Evolutionary conservation across 1,284 basidiomycete genomes (phyloP).

Genomic region (Ganoderma multipileum): DNA sequence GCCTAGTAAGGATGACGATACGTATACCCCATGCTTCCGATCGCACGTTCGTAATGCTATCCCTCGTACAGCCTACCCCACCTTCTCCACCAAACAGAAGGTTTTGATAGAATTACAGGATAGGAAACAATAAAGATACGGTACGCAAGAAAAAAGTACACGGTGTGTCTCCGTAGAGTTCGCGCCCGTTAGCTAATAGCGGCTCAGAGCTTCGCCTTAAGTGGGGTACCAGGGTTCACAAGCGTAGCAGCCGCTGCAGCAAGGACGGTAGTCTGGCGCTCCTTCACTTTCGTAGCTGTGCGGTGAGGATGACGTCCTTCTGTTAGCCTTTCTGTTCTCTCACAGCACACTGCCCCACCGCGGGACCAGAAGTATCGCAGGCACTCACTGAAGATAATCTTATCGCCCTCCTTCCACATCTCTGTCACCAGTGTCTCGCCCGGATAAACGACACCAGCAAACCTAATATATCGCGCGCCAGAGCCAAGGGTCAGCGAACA

Average conservation of each 20-base stretch:
- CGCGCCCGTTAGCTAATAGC: background rate
- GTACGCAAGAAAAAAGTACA: constrained; percentile 7
- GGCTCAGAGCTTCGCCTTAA: constrained; percentile 70
- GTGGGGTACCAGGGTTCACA: constrained; percentile 40
- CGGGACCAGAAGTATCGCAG: background rate
- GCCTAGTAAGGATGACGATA: background rate
- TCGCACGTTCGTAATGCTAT: constrained; percentile 1
- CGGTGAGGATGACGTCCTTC: background rate
- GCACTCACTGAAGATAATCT: constrained; percentile 88
- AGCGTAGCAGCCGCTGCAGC: constrained; percentile 82
- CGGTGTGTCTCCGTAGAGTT: background rate
- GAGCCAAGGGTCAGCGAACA: background rate
- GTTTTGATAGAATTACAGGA: constrained; percentile 1
- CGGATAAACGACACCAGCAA: constrained; percentile 91
- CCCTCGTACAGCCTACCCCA: background rate
- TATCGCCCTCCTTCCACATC: constrained; percentile 98
- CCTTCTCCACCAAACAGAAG: background rate
- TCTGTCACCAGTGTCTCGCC: constrained; percentile 94
- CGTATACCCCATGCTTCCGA: background rate
- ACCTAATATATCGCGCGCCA: constrained; percentile 49
- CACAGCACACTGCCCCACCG: constrained; percentile 16
- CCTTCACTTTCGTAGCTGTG: constrained; percentile 81
- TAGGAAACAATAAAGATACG: constrained; percentile 7
- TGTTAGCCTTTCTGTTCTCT: constrained; percentile 10
- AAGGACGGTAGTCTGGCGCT: constrained; percentile 72